These are phyloP conservation scores for Tylopilus rubrobrunneus DNA, from an alignment of 768 basidiomycete genomes.

Conservation along the genomic window DNA sequence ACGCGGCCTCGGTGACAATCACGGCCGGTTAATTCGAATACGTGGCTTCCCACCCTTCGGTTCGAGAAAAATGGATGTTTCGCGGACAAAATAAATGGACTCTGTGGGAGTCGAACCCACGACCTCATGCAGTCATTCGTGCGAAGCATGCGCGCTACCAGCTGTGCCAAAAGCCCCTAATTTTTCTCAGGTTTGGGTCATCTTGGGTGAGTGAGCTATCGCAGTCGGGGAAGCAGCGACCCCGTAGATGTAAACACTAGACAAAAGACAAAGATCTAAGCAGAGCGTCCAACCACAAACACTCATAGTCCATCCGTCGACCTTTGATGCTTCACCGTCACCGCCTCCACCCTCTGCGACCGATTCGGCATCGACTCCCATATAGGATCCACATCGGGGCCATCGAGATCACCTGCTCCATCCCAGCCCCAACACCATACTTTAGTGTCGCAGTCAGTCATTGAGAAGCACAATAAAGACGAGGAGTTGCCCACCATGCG, in stretches of 20 bases:
- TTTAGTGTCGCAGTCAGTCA: conserved; percentile 30
- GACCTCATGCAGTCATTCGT: conserved; percentile 49
- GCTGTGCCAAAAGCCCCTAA: conserved; percentile 32
- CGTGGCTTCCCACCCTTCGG: background rate
- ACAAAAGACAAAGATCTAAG: conserved; percentile 16
- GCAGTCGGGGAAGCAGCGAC: too few species aligned
- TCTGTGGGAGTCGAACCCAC: conserved; percentile 50
- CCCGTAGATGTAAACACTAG: too few species aligned
- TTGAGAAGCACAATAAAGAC: background rate
- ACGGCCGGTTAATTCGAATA: background rate
- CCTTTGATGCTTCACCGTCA: conserved; percentile 70
- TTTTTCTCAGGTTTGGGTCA: background rate
- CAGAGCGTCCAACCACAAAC: background rate
- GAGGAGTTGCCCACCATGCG: conserved; percentile 55
- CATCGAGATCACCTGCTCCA: conserved; percentile 95
- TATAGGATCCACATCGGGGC: conserved; percentile 96
- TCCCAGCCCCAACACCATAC: conserved; percentile 99
- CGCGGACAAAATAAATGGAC: conserved; percentile 24
- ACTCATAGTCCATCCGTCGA: conserved; percentile 24
- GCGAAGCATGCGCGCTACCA: conserved; percentile 62
- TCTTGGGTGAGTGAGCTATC: too few species aligned
- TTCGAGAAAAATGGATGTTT: background rate
- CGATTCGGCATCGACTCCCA: conserved; percentile 85
- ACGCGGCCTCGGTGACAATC: background rate
- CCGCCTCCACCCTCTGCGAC: conserved; percentile 52